These are phyloP conservation scores for Fusarium sacchari DNA, from an alignment of 2,329 filamentous ascomycete genomes.

Conservation along the genomic window DNA sequence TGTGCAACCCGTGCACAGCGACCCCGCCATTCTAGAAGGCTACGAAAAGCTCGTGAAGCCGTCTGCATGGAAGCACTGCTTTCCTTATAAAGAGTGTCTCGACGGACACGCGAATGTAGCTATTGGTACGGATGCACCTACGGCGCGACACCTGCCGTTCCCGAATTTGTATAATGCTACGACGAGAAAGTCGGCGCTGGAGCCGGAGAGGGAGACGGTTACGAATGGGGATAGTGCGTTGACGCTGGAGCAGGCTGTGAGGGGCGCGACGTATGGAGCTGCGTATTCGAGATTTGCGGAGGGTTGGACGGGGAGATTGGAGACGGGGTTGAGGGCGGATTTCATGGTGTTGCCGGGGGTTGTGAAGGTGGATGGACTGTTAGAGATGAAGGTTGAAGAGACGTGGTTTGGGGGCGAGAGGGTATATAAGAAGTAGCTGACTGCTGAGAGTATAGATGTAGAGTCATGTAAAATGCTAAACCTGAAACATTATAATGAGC, in stretches of 20 bases:
- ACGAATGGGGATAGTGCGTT: slow-evolving; percentile 65
- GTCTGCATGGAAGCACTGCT: slow-evolving; percentile 65
- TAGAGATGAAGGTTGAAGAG: slow-evolving; percentile 21
- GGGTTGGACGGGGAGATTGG: slow-evolving; percentile 61
- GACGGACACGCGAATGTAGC: slow-evolving; percentile 64
- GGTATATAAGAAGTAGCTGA: background rate
- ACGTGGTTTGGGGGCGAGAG: slow-evolving; percentile 22
- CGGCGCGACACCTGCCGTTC: slow-evolving; percentile 64
- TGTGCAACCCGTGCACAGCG: slow-evolving; percentile 67
- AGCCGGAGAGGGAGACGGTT: slow-evolving; percentile 53
- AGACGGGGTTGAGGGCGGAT: slow-evolving; percentile 64
- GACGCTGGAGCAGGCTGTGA: slow-evolving; percentile 62
- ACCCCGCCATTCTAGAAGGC: slow-evolving; percentile 69
- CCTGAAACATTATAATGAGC: background rate
- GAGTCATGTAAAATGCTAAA: background rate
- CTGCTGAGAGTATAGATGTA: background rate
- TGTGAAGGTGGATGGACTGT: background rate
- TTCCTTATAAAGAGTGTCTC: slow-evolving; percentile 70
- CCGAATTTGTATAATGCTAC: slow-evolving; percentile 69
- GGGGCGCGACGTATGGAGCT: slow-evolving; percentile 63
- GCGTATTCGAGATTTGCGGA: slow-evolving; percentile 70
- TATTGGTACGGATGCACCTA: slow-evolving; percentile 68
- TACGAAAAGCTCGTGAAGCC: slow-evolving; percentile 68
- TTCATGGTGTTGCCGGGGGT: slow-evolving; percentile 54
- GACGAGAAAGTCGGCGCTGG: slow-evolving; percentile 64